Percentiles rank a stretch among this genome's conserved stretches.
Conservation (phyloP, 176 grass and related monocot genomes). For the Aegilops longissima region DNA sequence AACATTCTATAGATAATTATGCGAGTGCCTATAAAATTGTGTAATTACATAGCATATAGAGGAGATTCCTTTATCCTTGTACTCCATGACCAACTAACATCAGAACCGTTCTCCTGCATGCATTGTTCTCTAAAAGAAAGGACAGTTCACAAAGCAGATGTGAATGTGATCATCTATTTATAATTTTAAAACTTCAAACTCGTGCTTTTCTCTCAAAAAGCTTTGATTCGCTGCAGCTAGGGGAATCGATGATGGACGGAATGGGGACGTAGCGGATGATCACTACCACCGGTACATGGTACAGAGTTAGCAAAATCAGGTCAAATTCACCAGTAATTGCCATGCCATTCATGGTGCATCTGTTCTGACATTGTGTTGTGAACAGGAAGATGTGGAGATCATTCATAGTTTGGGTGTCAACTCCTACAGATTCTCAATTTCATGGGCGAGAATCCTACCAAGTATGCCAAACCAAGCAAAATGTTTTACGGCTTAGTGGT, state of each 20-base stretch:
- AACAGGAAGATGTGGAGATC: constrained; percentile 49
- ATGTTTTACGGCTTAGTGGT: neutral
- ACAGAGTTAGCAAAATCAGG: neutral
- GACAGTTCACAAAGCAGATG: neutral
- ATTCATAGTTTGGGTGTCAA: constrained; percentile 37
- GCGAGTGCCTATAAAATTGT: too few relatives aligned
- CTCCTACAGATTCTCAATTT: constrained; percentile 65
- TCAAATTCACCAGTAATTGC: neutral
- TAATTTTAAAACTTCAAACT: neutral
- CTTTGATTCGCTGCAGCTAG: neutral
- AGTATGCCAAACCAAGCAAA: constrained; percentile 9
- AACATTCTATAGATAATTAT: too few relatives aligned
- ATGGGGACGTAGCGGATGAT: constrained; percentile 45
- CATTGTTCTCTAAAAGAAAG: too few relatives aligned
- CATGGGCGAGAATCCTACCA: constrained; percentile 58
- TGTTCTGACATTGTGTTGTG: neutral
- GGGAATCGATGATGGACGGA: constrained; percentile 27
- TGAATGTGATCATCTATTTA: neutral
- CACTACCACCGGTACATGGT: constrained; percentile 56
- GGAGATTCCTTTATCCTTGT: too few relatives aligned
- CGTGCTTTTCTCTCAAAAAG: neutral
- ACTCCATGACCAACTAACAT: too few relatives aligned
- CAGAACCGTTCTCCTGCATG: too few relatives aligned
- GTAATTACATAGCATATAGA: too few relatives aligned
- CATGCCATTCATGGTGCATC: neutral